Evolutionary conservation across 2,329 filamentous ascomycete species (phyloP).

Genomic region (Alternaria metachromatica): DNA sequence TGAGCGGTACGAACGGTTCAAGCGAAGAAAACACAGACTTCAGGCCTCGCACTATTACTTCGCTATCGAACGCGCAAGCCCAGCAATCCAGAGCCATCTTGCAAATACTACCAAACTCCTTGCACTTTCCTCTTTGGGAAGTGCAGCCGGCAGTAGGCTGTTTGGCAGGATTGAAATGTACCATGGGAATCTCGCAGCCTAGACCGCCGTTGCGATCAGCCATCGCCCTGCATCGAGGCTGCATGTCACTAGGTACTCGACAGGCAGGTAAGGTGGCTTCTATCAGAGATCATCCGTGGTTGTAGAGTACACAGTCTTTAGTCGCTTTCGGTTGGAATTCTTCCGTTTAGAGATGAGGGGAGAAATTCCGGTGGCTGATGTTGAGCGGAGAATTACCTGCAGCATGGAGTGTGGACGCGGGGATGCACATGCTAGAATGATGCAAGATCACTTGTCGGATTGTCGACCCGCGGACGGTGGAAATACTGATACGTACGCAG

Average conservation of each 20-base stretch:
- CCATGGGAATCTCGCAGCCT: conserved; percentile 2
- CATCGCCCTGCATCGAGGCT: neutral
- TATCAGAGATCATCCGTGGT: neutral
- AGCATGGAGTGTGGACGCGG: neutral
- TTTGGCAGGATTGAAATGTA: neutral
- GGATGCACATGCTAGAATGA: neutral
- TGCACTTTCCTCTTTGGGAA: conserved; percentile 7
- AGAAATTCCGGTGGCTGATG: conserved; percentile 5
- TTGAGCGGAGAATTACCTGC: conserved; percentile 3
- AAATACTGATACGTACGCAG: neutral
- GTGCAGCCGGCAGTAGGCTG: neutral
- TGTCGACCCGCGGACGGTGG: neutral
- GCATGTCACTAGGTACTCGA: neutral
- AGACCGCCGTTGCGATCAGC: conserved; percentile 7
- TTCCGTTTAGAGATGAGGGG: neutral
- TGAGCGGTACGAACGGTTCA: neutral
- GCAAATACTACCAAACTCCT: neutral
- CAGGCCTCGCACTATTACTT: neutral
- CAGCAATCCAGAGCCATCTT: neutral
- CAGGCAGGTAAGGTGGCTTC: neutral
- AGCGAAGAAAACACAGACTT: neutral
- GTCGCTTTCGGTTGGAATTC: neutral
- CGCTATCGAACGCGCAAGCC: neutral
- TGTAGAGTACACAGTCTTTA: neutral
- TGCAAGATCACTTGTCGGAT: neutral